Percentiles rank a stretch among this genome's conserved stretches.
Conservation (phyloP, 73 alveolate genomes). For the Breviolum minutum region DNA sequence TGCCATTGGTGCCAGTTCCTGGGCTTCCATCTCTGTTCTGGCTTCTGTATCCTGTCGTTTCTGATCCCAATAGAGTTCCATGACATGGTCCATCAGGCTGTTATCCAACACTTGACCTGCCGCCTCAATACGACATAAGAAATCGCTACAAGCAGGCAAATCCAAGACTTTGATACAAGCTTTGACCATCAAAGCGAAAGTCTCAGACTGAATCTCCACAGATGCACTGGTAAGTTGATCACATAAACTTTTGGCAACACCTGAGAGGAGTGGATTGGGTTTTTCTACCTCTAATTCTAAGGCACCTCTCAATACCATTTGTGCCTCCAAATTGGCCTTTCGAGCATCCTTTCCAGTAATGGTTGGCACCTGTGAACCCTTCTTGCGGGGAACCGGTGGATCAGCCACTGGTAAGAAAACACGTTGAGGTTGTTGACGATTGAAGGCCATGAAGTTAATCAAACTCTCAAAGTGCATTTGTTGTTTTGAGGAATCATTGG, state of each 20-base stretch:
- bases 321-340: conserved; percentile 45
- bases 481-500: conserved; percentile 15
- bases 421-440: conserved; percentile 22
- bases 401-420: conserved; percentile 18
- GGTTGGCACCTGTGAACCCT: background rate
- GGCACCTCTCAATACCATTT: conserved; percentile 25
- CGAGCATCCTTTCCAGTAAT: conserved; percentile 34
- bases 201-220: conserved; percentile 37
- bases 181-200: conserved; percentile 20
- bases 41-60: background rate
- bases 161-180: conserved; percentile 34
- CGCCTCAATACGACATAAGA: conserved; percentile 21
- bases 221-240: conserved; percentile 38
- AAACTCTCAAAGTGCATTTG: conserved; percentile 40
- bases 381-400: conserved; percentile 13
- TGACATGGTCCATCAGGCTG: conserved; percentile 36
- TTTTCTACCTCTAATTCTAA: conserved; percentile 15
- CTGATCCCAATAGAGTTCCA: conserved; percentile 59
- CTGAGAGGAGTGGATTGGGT: conserved; percentile 12
- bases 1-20: background rate
- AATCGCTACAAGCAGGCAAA: conserved; percentile 27
- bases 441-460: conserved; percentile 53
- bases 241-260: conserved; percentile 28
- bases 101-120: conserved; percentile 47
- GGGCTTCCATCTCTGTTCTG: background rate